Evolutionary conservation across 495 filamentous ascomycete species (phyloP), one percentile per base, ranked within the genome.

Genomic region (Oleoguttula mirabilis): DNA sequence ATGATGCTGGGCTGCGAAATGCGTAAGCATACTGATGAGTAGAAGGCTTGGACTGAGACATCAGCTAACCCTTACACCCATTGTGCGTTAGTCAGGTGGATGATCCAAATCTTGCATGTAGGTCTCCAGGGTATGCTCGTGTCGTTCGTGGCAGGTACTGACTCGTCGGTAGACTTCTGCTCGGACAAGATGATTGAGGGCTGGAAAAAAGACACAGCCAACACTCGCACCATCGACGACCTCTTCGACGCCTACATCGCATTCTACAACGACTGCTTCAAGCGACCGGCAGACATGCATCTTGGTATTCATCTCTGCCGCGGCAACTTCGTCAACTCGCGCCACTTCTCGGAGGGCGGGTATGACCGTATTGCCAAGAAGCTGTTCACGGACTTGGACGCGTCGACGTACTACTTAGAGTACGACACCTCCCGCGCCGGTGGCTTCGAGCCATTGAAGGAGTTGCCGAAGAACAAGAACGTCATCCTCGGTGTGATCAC

Each of bases 341-440:
- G 52, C 55, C 73, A 61, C 60, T 81, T 81, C 54, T 70, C 76
- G 24, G 72, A 79, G 57, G 77, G 77, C 37, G 75, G 74, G 8
- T 81, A 81, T 55, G 77, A 81, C 57, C 69, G 69, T 36, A 78
- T 81, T 21, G 77, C 77, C 4, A 69, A 73, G 63, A 72, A 72
- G 51, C 59, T 81, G 23, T 80, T 81, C 62, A 64, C 71, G 57
- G 67, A 70, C 25, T 67, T 80, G 36, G 68, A 80, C 47, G 76
- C 79, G 19, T 68, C 76, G 46, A 79, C 74, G 1, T 81, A 76
- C 62, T 80, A 80, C 56, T 69, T 81, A 45, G 77, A 81, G 61
- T 81, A 73, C 52, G 77, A 81, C 56, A 79, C 77, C 22, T 68
- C 70, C 36, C 73, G 77, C 5, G 76, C 75, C 1, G 77, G 77